Base-by-base conservation (phyloP, 345 rosid genomes). In the Populus alba region DNA sequence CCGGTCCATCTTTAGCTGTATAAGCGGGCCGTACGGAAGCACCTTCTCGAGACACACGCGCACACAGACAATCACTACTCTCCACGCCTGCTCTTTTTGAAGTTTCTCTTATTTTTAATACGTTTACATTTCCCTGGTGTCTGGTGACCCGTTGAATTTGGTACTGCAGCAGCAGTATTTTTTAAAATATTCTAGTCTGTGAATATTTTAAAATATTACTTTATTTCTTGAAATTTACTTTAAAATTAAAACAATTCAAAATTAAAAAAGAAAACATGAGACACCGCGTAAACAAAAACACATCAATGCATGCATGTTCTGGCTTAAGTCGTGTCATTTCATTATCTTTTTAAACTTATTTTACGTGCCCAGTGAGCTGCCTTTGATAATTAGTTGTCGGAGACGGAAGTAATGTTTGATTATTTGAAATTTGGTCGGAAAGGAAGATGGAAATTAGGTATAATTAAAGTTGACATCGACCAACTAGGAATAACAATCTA, bases 1-100 rank as follows among this genome's bases (percentile, higher is more conserved):
- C 17, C 88, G 90, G 81, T 43, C 81, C 83, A 70, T 69, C 13
- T 67, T 75, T 37, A 74, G 76, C 82, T 81, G 76, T 74, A 76
- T 55, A 45, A 78, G 77, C 71, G 79, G 84, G 86, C 77, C 77
- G 65, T 73, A 70, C 49, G 35, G 29, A 41, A 79, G 45, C 79
- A 79, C 79, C 70, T 45, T 85, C 87, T 86, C 85, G 91, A 89
- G 89, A 85, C 84, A 73, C 94, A 81, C 79, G 73, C 91, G 85
- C 86, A 22, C 82, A 37, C 83, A 79, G 35, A 62, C n/a, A 79
- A 76, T 78, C 72, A 66, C 78, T 29, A 27, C 84, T 69, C 79
- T 67, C 82, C 75, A 59, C 67, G 80, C 76, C 65, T 39, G 1
- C 17, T 59, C 51, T 57, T 66, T 33, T 66, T 33, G 16, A 49